Percentiles rank a stretch among this genome's conserved stretches.
Evolutionary conservation across 345 rosid species (phyloP).

Genomic region (Murraya paniculata): DNA sequence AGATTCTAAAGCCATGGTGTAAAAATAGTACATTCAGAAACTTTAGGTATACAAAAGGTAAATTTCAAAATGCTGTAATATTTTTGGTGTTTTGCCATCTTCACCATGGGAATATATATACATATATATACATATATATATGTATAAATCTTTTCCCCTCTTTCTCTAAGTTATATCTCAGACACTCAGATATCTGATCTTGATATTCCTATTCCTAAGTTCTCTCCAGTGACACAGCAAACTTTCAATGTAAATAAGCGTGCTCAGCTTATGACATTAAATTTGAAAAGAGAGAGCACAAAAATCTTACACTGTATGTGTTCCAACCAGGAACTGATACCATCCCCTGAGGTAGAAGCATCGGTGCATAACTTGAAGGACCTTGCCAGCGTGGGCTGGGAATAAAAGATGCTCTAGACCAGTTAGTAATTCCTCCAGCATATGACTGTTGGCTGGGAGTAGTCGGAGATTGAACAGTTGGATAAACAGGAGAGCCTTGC

Average conservation of each 20-base stretch:
- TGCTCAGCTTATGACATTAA: neutral
- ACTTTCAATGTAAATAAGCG: neutral
- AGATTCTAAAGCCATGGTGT: too few relatives aligned
- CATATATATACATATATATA: too few relatives aligned
- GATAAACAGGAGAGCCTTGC: constrained; percentile 73
- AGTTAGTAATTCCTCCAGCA: constrained; percentile 59
- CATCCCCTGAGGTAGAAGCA: constrained; percentile 86
- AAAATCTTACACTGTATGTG: constrained; percentile 64
- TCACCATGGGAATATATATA: too few relatives aligned
- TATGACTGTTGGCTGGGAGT: constrained; percentile 72
- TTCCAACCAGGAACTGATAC: constrained; percentile 95
- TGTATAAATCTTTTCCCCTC: neutral
- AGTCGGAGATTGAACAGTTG: constrained; percentile 71
- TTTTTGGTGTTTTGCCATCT: too few relatives aligned
- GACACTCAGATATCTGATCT: neutral
- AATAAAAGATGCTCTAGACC: constrained; percentile 90
- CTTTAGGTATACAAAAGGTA: too few relatives aligned
- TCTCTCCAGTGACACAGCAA: neutral
- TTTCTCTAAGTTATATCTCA: neutral
- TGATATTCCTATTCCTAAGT: neutral
- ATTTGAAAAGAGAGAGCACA: neutral
- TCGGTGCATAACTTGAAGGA: constrained; percentile 77
- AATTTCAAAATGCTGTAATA: too few relatives aligned
- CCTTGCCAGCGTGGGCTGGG: constrained; percentile 97
- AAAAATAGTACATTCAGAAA: too few relatives aligned